A percentile compares a stretch with the other conserved stretches of the same genome.
These are phyloP conservation scores for Colletotrichum camelliae DNA, from an alignment of 2,329 filamentous ascomycete genomes.

Conservation along the genomic window DNA sequence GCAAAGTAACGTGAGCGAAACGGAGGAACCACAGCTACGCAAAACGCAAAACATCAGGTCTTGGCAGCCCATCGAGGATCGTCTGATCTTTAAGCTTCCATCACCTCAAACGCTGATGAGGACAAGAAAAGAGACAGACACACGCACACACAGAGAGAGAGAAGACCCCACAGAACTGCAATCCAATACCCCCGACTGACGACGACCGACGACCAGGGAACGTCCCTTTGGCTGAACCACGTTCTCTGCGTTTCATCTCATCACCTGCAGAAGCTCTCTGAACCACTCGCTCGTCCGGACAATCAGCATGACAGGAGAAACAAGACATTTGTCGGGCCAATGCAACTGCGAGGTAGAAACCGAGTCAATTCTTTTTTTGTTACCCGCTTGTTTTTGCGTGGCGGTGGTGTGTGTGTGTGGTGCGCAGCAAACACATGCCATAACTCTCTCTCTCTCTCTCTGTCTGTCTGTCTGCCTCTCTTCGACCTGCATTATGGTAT, in stretches of 20 bases:
- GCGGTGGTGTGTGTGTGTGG: background rate
- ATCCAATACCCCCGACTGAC: background rate
- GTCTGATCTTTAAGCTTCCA: slow-evolving; percentile 22
- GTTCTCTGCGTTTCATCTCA: slow-evolving; percentile 20
- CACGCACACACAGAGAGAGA: background rate
- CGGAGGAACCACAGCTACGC: background rate
- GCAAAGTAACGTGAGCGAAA: background rate
- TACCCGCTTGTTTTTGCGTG: background rate
- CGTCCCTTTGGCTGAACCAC: background rate
- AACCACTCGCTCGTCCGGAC: slow-evolving; percentile 17
- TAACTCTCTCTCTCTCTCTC: background rate
- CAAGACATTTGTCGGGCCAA: slow-evolving; percentile 13
- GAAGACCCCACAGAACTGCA: background rate
- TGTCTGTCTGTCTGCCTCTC: background rate
- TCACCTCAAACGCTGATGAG: slow-evolving; percentile 21
- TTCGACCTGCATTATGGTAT: slow-evolving; percentile 10
- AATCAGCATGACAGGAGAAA: slow-evolving; percentile 13
- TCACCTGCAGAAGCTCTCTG: slow-evolving; percentile 4
- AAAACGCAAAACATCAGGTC: slow-evolving; percentile 1
- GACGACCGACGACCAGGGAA: background rate
- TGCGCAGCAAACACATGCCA: background rate
- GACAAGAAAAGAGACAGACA: background rate
- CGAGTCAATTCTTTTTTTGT: background rate
- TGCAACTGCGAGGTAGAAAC: background rate
- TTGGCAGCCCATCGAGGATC: slow-evolving; percentile 8